phyloP scores from a whole-genome alignment of 2,329 filamentous ascomycete genomes.

The Orbilia javanica region DNA sequence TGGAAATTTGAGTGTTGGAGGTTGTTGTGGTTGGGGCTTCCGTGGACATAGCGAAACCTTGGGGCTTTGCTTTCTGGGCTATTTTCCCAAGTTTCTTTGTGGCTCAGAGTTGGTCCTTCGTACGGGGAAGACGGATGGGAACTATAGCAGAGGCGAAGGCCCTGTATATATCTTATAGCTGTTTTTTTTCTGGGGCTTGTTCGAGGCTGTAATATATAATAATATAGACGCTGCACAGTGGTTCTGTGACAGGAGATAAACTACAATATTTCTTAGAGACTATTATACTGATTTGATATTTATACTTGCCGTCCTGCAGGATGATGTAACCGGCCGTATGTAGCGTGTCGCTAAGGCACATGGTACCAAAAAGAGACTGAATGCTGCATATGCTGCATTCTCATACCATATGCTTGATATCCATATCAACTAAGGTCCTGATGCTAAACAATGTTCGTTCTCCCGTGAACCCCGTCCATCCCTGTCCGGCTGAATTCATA shows the following conservation, averaged over 20 bases:
- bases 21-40: not conserved
- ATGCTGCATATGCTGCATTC: not conserved
- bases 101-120: no score
- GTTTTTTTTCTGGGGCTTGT: no score
- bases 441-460: constrained; percentile 12
- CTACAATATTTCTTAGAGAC: not conserved
- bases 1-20: constrained; percentile 1
- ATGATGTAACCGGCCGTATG: constrained; percentile 30
- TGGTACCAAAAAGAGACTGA: not conserved
- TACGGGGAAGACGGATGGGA: no score
- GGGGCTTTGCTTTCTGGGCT: no score
- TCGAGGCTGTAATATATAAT: no score
- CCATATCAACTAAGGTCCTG: constrained; percentile 20
- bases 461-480: not conserved
- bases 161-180: no score
- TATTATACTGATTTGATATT: no score
- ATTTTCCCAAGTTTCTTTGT: not conserved
- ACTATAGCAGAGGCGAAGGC: no score
- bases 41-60: not conserved
- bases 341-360: constrained; percentile 13
- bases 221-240: no score
- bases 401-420: not conserved
- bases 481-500: constrained; percentile 2
- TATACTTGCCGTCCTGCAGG: not conserved
- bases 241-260: no score